phyloP scores from a whole-genome alignment of 2,329 filamentous ascomycete genomes.

The Apiospora arundinis region DNA sequence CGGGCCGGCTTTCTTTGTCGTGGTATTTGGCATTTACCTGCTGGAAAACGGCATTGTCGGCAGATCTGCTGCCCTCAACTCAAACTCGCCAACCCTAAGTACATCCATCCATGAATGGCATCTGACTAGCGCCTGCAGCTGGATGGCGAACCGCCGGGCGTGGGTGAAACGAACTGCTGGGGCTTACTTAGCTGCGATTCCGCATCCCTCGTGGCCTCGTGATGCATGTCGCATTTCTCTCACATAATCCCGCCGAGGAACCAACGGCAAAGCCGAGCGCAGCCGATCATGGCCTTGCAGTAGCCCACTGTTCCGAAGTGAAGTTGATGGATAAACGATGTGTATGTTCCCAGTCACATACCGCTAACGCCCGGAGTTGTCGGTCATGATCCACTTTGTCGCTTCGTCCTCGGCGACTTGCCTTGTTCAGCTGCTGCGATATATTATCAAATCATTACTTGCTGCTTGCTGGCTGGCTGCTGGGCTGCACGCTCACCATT shows the following conservation, averaged over 20 bases:
- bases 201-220: background rate
- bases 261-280: background rate
- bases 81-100: background rate
- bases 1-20: background rate
- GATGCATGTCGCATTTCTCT: background rate
- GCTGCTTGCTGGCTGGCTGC: background rate
- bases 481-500: background rate
- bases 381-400: background rate
- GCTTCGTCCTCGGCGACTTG: background rate
- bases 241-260: background rate
- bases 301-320: too few species aligned
- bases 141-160: background rate
- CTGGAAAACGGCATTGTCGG: background rate
- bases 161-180: background rate
- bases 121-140: background rate
- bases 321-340: background rate
- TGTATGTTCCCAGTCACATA: too few species aligned
- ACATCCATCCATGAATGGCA: background rate
- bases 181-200: background rate
- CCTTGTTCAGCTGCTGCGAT: background rate
- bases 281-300: background rate
- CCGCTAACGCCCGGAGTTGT: background rate
- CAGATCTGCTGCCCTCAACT: background rate
- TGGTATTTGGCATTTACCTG: background rate
- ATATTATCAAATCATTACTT: conserved; percentile 14